Evolutionary conservation across 2,329 filamentous ascomycete genomes (phyloP), one percentile per base, ranked within the genome.

Genomic region (Arthrobotrys megalospora): DNA sequence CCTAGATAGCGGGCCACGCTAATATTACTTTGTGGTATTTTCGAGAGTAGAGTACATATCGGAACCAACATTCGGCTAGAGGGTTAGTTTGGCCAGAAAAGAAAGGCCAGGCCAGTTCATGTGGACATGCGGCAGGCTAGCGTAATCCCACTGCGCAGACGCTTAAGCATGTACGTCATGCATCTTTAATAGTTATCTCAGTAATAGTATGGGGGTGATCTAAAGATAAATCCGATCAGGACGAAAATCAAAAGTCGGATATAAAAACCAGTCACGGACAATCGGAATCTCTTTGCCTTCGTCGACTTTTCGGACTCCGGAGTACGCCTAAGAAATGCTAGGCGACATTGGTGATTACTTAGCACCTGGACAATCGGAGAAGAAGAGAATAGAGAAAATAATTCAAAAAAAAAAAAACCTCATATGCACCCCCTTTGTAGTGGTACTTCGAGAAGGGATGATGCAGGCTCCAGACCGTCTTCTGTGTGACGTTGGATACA

Each of bases 291-390:
- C 6, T 21, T 41, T 38, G 14, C 5, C 53, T 38, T 24, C 38
- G 32, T 14, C 24, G 36, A 64, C 24, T 19, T 34, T 48, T 48
- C 58, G 58, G 58, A 47, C 58, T n/a, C 58, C 58, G 58, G 55
- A 45, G 58, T 12, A 63, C 38, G 58, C 38, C 38, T 63, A 19
- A 8, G 38, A 38, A 38, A 38, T 38, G 7, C 8, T 38, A 12
- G 12, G 8, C 12, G 36, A 38, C 36, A 38, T 38, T 38, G 7
- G 7, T 38, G 36, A 38, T 38, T 38, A 38, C 10, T n/a, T 32
- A 6, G 24, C 24, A n/a, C 14, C 1, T 21, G 11, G n/a, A 21
- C 21, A 24, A 21, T 16, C 48, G 48, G 24, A 52, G 8, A 24
- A 12, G 12, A 52, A 16, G 7, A 28, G 6, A 5, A 3, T 28